phyloP scores from a whole-genome alignment of 495 filamentous ascomycete species.

The Evansstolkia leycettana region DNA sequence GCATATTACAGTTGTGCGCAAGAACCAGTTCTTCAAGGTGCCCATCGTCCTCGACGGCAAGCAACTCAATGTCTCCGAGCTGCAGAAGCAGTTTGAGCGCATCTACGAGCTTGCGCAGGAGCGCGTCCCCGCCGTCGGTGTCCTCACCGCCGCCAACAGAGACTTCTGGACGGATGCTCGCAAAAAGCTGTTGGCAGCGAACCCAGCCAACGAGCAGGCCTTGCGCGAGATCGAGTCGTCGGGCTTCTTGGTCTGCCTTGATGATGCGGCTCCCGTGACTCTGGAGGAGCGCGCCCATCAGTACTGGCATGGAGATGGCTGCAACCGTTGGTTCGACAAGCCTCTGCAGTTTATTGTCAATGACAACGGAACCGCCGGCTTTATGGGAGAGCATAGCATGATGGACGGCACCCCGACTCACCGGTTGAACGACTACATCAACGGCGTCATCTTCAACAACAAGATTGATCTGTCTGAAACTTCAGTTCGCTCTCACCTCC shows the following conservation, averaged over 20 bases:
- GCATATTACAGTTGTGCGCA: conserved; percentile 79
- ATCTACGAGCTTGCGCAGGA: conserved; percentile 69
- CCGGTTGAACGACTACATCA: conserved; percentile 87
- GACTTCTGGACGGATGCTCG: conserved; percentile 87
- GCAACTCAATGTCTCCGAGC: conserved; percentile 73
- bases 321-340: conserved; percentile 98
- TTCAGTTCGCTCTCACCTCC: conserved; percentile 64
- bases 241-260: conserved; percentile 87
- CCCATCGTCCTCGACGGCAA: conserved; percentile 61
- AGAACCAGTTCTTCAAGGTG: conserved; percentile 95
- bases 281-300: conserved; percentile 89
- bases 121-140: conserved; percentile 61
- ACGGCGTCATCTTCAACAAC: conserved; percentile 78
- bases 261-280: conserved; percentile 85
- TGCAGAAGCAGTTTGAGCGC: conserved; percentile 75
- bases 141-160: conserved; percentile 82
- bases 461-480: conserved; percentile 77
- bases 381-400: conserved; percentile 99
- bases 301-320: conserved; percentile 97
- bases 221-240: conserved; percentile 79
- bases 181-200: conserved; percentile 58
- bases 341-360: conserved; percentile 96
- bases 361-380: conserved; percentile 94
- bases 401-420: conserved; percentile 99
- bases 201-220: conserved; percentile 60